A percentile compares a stretch with the other conserved stretches of the same genome.
These are phyloP conservation scores for Exophiala dermatitidis DNA, from an alignment of 2,329 filamentous ascomycete genomes.

Conservation along the genomic window DNA sequence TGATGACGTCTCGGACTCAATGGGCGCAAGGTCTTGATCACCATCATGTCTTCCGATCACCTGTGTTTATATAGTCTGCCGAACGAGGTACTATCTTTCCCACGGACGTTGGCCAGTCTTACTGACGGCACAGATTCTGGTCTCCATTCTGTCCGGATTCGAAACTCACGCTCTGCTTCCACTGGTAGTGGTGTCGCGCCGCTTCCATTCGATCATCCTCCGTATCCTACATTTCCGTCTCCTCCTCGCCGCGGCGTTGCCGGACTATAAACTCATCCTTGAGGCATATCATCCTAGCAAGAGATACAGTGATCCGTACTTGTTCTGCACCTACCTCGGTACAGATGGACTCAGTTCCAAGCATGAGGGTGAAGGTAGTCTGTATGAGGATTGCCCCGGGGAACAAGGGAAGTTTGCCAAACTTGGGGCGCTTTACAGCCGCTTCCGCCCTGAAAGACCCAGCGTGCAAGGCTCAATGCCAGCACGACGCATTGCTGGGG, in stretches of 20 bases:
- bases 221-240: slow-evolving; percentile 60
- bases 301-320: slow-evolving; percentile 59
- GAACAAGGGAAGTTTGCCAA: slow-evolving; percentile 38
- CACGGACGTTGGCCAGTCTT: background rate
- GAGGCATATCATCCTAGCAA: slow-evolving; percentile 70
- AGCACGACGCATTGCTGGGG: slow-evolving; percentile 29
- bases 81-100: slow-evolving; percentile 30
- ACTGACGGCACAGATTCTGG: slow-evolving; percentile 41
- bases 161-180: slow-evolving; percentile 49
- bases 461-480: slow-evolving; percentile 35
- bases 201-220: slow-evolving; percentile 56
- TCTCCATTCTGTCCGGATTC: slow-evolving; percentile 45
- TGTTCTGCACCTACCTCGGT: slow-evolving; percentile 61
- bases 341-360: slow-evolving; percentile 52
- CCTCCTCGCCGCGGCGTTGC: slow-evolving; percentile 50
- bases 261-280: slow-evolving; percentile 62
- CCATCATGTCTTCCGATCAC: slow-evolving; percentile 6
- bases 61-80: slow-evolving; percentile 27
- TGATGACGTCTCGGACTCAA: background rate
- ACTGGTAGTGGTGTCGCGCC: slow-evolving; percentile 53
- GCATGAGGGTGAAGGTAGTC: slow-evolving; percentile 35
- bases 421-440: slow-evolving; percentile 57
- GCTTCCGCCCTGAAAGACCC: slow-evolving; percentile 59
- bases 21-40: slow-evolving; percentile 5
- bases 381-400: slow-evolving; percentile 31